Evolutionary conservation across 768 basidiomycete species (phyloP).

Genomic region (Galerina sulciceps): DNA sequence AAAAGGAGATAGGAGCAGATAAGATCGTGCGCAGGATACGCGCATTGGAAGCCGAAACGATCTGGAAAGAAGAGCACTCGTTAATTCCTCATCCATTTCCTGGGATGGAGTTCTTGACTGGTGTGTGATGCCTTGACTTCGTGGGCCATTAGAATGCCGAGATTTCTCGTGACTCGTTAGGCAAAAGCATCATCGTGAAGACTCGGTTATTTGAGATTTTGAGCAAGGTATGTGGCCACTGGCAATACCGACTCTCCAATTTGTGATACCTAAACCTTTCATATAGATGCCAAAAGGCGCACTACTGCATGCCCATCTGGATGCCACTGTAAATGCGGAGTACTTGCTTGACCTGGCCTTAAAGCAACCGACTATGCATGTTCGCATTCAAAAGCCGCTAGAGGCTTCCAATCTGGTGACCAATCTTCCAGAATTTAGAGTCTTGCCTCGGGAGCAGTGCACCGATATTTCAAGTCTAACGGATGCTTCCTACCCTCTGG

Average conservation of each 20-base stretch:
- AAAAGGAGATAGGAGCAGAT: conserved; percentile 58
- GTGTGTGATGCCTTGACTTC: conserved; percentile 30
- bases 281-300: conserved; percentile 83
- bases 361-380: conserved; percentile 62
- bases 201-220: conserved; percentile 68
- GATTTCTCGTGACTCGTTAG: conserved; percentile 28
- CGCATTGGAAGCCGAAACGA: conserved; percentile 49
- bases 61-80: conserved; percentile 64
- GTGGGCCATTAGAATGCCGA: too few relatives aligned
- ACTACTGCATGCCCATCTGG: conserved; percentile 76
- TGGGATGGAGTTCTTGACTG: conserved; percentile 80
- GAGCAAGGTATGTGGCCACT: conserved; percentile 46
- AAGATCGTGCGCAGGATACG: conserved; percentile 58
- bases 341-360: conserved; percentile 59
- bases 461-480: conserved; percentile 40
- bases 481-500: conserved; percentile 44
- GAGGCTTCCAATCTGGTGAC: conserved; percentile 42
- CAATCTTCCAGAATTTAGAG: conserved; percentile 56
- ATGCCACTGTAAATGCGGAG: conserved; percentile 65
- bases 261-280: not conserved
- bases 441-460: conserved; percentile 42
- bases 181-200: conserved; percentile 58
- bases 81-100: conserved; percentile 68
- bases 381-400: conserved; percentile 48
- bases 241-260: too few relatives aligned